Conservation (phyloP, 257 asterid genomes). For the Prunella vulgaris region DNA sequence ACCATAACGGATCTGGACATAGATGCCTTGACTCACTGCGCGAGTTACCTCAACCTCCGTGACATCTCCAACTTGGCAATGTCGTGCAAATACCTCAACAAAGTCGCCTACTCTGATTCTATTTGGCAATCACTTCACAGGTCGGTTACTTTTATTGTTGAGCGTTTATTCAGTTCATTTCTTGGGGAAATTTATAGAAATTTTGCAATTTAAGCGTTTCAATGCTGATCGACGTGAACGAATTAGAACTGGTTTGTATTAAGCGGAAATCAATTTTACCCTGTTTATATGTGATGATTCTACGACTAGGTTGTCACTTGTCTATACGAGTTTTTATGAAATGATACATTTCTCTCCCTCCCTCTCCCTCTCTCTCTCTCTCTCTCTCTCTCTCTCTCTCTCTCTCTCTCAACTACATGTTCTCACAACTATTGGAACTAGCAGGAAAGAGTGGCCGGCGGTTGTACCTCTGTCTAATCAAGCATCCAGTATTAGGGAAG, state of each 20-base stretch:
- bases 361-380: not conserved
- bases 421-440: conserved; percentile 4
- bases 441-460: conserved; percentile 64
- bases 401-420: not conserved
- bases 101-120: conserved; percentile 61
- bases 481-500: conserved; percentile 46
- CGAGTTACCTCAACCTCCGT: conserved; percentile 43
- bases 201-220: not conserved
- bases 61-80: conserved; percentile 63
- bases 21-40: conserved; percentile 58
- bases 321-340: not conserved
- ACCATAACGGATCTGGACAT: conserved; percentile 45
- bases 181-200: not conserved
- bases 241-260: not conserved
- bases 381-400: not conserved
- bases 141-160: conserved; percentile 12
- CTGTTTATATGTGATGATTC: not conserved
- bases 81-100: conserved; percentile 55
- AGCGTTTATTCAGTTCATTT: not conserved
- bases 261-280: not conserved
- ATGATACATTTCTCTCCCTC: no score
- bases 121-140: conserved; percentile 69
- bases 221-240: not conserved
- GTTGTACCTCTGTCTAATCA: conserved; percentile 25
- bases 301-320: not conserved